Base-by-base conservation (phyloP, 2,329 filamentous ascomycete genomes). In the Penicillium sp. region DNA sequence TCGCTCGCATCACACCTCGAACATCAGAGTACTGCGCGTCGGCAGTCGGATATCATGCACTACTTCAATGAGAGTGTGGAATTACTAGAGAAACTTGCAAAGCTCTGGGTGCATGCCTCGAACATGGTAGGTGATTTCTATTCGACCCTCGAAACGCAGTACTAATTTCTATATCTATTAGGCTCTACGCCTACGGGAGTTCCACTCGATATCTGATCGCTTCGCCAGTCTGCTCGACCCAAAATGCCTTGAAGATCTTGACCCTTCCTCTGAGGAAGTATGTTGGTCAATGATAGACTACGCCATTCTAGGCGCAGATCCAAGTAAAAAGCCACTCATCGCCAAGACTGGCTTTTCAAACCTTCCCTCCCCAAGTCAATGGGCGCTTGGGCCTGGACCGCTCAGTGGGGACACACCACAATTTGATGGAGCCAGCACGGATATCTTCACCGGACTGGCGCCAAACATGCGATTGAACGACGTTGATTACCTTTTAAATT, bases 241-340 rank as follows among this genome's bases (percentile, higher is more conserved):
- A 5, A 50, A 31, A 14, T 63, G 50, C 31, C 19, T 66, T 9
- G 60, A 66, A 33, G 66, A 69, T 22, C 41, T 69, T 7, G 58
- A 66, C 19, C 37, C 58, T 27, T 54, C 50, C 9, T 59, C 59
- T 1, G 56, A 65, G 18, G 57, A 60, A 2, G 47, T 58, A 4
- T 41, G 66, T 13, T 68, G 66, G 63, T 62, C 67, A 31, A 68
- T 69, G 65, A 59, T 69, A 18, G 67, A 69, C 19, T 69, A 69
- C 55, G 59, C 53, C 2, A 63, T 58, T 13, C 24, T 67, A 11
- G 62, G 64, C 36, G 46, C 59, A 13, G 55, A 59, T 39, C 53
- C 54, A 6, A 24, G 19, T 13, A 58, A 62, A 41, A 55, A 52
- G 10, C 55, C 60, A 24, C 54, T 52, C 19, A 46, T 44, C 6